Conservation (phyloP, 192 early-diverging fungal species). For the Backusella circina region DNA sequence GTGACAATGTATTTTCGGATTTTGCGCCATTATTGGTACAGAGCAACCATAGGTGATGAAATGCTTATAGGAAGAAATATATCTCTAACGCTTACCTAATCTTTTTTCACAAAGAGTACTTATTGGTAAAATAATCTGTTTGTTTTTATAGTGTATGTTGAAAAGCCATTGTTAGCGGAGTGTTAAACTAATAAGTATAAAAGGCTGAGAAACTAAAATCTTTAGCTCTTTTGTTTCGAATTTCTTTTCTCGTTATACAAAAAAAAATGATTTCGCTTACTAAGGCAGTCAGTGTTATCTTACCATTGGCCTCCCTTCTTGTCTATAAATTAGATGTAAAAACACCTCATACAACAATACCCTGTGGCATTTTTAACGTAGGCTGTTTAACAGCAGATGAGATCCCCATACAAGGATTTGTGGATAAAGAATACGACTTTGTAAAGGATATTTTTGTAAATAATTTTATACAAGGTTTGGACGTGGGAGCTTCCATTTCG, state of each 20-base stretch:
- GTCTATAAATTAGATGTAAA: neutral
- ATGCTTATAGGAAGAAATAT: neutral
- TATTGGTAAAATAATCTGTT: neutral
- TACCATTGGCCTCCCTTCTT: neutral
- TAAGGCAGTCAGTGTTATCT: neutral
- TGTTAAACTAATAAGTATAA: neutral
- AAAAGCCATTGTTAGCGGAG: neutral
- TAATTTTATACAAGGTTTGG: conserved; percentile 39
- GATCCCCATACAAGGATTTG: conserved; percentile 2
- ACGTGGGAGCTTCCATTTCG: conserved; percentile 44
- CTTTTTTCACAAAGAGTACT: too few species aligned
- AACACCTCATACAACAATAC: neutral
- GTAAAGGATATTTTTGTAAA: conserved; percentile 6
- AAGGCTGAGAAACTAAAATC: neutral
- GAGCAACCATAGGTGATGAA: neutral
- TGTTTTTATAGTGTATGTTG: neutral
- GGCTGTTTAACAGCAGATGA: neutral
- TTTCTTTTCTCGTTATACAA: neutral
- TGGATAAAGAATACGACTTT: conserved; percentile 1
- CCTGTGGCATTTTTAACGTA: neutral
- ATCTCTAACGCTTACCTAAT: too few species aligned
- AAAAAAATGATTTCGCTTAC: neutral
- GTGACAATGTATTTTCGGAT: neutral
- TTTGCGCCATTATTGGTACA: neutral
- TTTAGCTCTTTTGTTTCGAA: neutral